These are phyloP conservation scores for Cucurbita argyrosperma DNA, from an alignment of 306 rosid genomes.

Conservation along the genomic window DNA sequence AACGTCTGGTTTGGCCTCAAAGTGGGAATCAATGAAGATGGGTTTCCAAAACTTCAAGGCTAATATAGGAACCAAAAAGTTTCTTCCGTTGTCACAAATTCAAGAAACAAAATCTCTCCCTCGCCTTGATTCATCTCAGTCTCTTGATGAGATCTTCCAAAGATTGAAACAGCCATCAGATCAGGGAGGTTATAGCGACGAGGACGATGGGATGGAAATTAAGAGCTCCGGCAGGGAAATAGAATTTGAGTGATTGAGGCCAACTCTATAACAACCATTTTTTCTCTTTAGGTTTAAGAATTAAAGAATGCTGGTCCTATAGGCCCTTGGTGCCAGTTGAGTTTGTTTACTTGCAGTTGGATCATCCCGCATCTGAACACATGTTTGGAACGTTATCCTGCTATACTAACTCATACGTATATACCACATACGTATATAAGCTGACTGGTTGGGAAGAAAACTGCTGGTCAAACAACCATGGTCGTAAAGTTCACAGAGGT, in stretches of 20 bases:
- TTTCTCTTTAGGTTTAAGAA: conserved; percentile 12
- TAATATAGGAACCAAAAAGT: conserved; percentile 47
- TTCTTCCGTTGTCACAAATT: conserved; percentile 44
- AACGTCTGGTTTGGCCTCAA: conserved; percentile 45
- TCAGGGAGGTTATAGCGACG: conserved; percentile 20
- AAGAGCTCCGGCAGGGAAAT: conserved; percentile 18
- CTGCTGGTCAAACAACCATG: not conserved
- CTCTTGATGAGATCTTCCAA: conserved; percentile 92
- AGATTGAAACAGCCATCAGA: conserved; percentile 66
- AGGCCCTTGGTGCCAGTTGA: conserved; percentile 15
- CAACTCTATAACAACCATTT: conserved; percentile 29
- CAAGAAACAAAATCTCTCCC: conserved; percentile 32
- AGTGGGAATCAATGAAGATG: conserved; percentile 66
- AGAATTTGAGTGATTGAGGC: conserved; percentile 17
- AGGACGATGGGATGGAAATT: conserved; percentile 22
- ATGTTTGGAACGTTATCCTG: not conserved
- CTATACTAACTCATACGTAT: not conserved
- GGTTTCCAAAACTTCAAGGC: conserved; percentile 71
- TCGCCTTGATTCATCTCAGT: conserved; percentile 52
- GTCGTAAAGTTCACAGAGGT: not conserved
- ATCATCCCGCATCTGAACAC: not conserved
- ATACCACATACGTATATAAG: not conserved
- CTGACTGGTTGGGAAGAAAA: not conserved
- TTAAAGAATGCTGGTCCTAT: conserved; percentile 16
- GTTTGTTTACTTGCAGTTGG: not conserved